phyloP scores from a whole-genome alignment of 1,284 basidiomycete species.

The Ceratobasidium sp. region DNA sequence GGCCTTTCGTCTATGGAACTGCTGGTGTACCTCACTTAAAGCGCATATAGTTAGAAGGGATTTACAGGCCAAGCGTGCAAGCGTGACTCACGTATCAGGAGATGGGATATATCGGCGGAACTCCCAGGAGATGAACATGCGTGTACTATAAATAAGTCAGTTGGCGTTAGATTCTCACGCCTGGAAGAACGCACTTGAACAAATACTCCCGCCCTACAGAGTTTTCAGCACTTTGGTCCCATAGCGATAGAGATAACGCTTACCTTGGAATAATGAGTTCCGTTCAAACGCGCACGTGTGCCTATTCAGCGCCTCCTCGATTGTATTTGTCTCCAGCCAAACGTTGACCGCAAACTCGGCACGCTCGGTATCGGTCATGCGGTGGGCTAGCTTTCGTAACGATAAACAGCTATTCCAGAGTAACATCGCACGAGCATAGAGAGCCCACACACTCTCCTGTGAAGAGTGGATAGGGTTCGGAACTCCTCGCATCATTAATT shows the following conservation, averaged over 20 bases:
- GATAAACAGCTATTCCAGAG: conserved; percentile 78
- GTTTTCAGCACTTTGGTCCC: background rate
- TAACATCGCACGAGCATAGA: conserved; percentile 74
- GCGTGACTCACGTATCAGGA: conserved; percentile 65
- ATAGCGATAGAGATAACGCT: too few relatives aligned
- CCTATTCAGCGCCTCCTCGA: conserved; percentile 70
- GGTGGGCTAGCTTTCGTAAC: conserved; percentile 59
- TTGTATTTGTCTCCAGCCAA: conserved; percentile 76
- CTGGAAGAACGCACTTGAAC: conserved; percentile 71
- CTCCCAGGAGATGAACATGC: conserved; percentile 77
- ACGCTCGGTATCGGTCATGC: conserved; percentile 61
- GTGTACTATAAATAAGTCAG: conserved; percentile 62
- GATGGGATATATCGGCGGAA: conserved; percentile 74
- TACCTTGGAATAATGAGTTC: conserved; percentile 71
- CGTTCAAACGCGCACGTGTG: conserved; percentile 76
- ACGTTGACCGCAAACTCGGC: conserved; percentile 72
- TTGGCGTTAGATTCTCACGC: conserved; percentile 45
- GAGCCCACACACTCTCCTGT: conserved; percentile 75
- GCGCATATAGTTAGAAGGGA: conserved; percentile 15
- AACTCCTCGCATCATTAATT: conserved; percentile 28
- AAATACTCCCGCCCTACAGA: conserved; percentile 69
- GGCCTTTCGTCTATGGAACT: conserved; percentile 73
- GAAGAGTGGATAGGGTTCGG: conserved; percentile 15
- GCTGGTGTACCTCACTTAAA: conserved; percentile 63
- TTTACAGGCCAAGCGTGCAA: background rate